phyloP scores from a whole-genome alignment of 2,329 filamentous ascomycete genomes.

The Pseudogymnoascus sp. region DNA sequence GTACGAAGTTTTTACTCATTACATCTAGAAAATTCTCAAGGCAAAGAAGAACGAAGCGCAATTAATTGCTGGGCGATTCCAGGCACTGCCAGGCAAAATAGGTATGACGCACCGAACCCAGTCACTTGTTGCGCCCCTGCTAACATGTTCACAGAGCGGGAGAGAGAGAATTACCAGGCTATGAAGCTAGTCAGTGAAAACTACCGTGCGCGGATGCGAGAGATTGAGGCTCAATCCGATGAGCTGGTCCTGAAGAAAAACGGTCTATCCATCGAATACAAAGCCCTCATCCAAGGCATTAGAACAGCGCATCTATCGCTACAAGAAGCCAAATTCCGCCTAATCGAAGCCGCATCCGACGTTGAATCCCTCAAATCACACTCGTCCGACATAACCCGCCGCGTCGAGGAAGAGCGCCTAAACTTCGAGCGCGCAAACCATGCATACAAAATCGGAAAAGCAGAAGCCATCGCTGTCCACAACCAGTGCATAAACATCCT shows the following conservation, averaged over 20 bases:
- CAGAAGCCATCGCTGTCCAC: constrained; percentile 35
- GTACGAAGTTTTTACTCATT: constrained; percentile 19
- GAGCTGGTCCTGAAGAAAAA: constrained; percentile 47
- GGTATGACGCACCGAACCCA: constrained; percentile 37
- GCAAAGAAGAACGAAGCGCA: constrained; percentile 60
- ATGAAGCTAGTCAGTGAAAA: constrained; percentile 32
- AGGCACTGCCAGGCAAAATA: constrained; percentile 61
- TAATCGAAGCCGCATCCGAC: constrained; percentile 79
- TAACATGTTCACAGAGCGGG: constrained; percentile 27
- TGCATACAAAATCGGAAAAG: constrained; percentile 31
- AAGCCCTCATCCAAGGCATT: constrained; percentile 54
- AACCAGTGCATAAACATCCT: constrained; percentile 26
- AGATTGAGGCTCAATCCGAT: constrained; percentile 47
- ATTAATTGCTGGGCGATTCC: constrained; percentile 53
- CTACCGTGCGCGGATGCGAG: constrained; percentile 35
- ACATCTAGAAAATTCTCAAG: constrained; percentile 40
- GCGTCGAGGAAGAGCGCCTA: constrained; percentile 39
- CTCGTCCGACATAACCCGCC: constrained; percentile 49
- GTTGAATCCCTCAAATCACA: constrained; percentile 56
- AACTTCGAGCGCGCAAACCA: constrained; percentile 34
- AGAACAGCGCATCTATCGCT: constrained; percentile 53
- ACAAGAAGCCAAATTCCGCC: constrained; percentile 59
- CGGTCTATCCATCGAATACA: constrained; percentile 41
- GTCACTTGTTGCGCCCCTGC: background rate
- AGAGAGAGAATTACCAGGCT: constrained; percentile 30